phyloP scores from a whole-genome alignment of 208 protist genomes.

The Wallacemonas rigidus region DNA sequence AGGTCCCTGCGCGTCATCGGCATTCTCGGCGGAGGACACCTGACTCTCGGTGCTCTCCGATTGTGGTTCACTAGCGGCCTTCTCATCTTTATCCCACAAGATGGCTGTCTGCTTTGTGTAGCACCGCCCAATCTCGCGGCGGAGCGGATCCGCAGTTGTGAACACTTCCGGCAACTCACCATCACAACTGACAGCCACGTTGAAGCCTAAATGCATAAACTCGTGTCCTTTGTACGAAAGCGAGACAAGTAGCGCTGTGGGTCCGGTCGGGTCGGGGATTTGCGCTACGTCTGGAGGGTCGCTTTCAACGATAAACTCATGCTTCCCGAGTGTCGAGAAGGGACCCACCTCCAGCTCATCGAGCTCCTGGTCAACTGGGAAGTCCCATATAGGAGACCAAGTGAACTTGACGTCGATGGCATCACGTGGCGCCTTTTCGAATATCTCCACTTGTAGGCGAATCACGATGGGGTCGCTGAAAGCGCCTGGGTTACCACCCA shows the following conservation, averaged over 20 bases:
- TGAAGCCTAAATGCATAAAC: conserved; percentile 84
- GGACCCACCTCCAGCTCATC: conserved; percentile 85
- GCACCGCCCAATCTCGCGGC: conserved; percentile 54
- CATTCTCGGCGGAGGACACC: background rate
- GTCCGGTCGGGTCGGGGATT: conserved; percentile 81
- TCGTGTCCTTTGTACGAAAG: conserved; percentile 65
- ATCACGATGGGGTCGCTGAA: conserved; percentile 63
- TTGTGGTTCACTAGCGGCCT: background rate
- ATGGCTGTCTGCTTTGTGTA: conserved; percentile 44
- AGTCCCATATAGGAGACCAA: conserved; percentile 88
- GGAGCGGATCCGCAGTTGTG: conserved; percentile 46
- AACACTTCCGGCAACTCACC: conserved; percentile 80
- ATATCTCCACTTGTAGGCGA: conserved; percentile 64
- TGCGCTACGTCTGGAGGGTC: conserved; percentile 66
- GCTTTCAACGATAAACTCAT: conserved; percentile 68
- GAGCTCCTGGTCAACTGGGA: conserved; percentile 74
- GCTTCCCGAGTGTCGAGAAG: conserved; percentile 52
- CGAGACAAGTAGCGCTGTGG: conserved; percentile 71
- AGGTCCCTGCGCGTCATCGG: background rate
- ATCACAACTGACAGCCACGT: conserved; percentile 57
- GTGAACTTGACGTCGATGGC: conserved; percentile 70
- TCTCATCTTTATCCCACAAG: conserved; percentile 28
- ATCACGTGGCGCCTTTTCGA: conserved; percentile 47
- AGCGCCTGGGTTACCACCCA: conserved; percentile 41
- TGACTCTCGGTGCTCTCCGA: background rate